Percentiles rank a stretch among this genome's conserved stretches.
Evolutionary conservation across 805 yeast species (phyloP).

Genomic region (Metschnikowia matae): DNA sequence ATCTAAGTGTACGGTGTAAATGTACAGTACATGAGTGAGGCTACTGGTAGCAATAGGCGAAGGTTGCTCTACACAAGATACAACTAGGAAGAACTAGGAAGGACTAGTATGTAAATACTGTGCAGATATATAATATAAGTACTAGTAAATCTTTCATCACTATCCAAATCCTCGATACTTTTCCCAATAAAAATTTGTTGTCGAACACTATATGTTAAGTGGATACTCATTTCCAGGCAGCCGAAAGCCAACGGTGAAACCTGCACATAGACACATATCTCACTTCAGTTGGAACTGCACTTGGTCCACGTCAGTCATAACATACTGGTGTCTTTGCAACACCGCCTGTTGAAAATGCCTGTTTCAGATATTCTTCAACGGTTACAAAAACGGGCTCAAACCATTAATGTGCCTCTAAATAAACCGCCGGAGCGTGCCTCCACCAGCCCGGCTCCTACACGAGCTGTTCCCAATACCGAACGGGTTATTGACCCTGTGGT

Average conservation of each 20-base stretch:
- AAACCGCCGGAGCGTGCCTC: not conserved
- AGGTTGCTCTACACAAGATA: not conserved
- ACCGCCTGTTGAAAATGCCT: conserved; percentile 18
- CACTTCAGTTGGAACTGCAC: not conserved
- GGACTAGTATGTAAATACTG: too few relatives aligned
- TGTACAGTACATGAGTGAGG: not conserved
- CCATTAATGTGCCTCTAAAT: not conserved
- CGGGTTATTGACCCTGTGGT: conserved; percentile 64
- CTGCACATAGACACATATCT: conserved; percentile 1
- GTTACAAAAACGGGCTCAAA: conserved; percentile 20
- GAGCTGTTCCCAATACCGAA: not conserved
- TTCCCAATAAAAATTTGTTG: too few relatives aligned
- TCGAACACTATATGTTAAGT: too few relatives aligned
- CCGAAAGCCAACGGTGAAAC: not conserved
- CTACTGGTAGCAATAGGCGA: too few relatives aligned
- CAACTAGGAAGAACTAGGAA: too few relatives aligned
- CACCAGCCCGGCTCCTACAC: not conserved
- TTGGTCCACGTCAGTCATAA: not conserved
- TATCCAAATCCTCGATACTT: too few relatives aligned
- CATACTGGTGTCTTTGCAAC: not conserved
- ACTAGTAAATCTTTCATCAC: too few relatives aligned
- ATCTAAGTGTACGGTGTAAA: too few relatives aligned
- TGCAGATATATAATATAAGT: too few relatives aligned
- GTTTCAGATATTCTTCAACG: conserved; percentile 29
- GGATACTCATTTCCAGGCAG: not conserved